Evolutionary conservation across 495 filamentous ascomycete genomes (phyloP).

Genomic region (Trichoderma asperelloides): DNA sequence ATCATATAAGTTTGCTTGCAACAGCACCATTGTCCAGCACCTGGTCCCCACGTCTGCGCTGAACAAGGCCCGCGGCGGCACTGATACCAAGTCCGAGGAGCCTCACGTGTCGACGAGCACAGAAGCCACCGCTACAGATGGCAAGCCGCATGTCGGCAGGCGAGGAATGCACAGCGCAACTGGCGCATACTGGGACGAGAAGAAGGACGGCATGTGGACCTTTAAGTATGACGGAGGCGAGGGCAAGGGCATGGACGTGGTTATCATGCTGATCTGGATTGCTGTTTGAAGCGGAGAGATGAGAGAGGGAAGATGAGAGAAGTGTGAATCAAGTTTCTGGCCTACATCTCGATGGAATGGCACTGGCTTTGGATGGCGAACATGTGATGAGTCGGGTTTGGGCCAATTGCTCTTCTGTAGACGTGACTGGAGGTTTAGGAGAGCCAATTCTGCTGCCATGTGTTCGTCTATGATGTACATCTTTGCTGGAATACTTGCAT

Average conservation of each 20-base stretch:
- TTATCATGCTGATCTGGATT: constrained; percentile 89
- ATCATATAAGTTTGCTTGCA: constrained; percentile 84
- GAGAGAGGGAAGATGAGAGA: neutral
- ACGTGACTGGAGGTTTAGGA: neutral
- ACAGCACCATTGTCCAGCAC: constrained; percentile 97
- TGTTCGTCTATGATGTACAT: neutral
- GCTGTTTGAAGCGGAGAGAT: constrained; percentile 31
- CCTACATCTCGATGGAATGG: neutral
- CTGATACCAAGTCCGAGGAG: constrained; percentile 24
- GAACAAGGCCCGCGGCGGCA: constrained; percentile 41
- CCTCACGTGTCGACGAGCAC: constrained; percentile 27
- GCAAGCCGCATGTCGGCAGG: constrained; percentile 59
- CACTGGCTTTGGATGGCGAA: neutral
- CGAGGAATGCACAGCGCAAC: constrained; percentile 94
- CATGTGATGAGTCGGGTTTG: neutral
- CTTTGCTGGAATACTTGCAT: neutral
- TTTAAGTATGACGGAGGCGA: constrained; percentile 86
- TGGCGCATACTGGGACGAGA: constrained; percentile 95
- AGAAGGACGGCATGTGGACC: constrained; percentile 96
- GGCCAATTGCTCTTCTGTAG: neutral
- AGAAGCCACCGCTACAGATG: constrained; percentile 32
- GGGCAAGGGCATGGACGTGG: constrained; percentile 79
- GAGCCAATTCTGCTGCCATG: neutral
- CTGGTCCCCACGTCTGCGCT: constrained; percentile 46
- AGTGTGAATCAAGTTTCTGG: neutral